Percentiles rank a stretch among this genome's conserved stretches.
Evolutionary conservation across 1,139 yeast species (phyloP).

Genomic region (Geotrichum reessii): DNA sequence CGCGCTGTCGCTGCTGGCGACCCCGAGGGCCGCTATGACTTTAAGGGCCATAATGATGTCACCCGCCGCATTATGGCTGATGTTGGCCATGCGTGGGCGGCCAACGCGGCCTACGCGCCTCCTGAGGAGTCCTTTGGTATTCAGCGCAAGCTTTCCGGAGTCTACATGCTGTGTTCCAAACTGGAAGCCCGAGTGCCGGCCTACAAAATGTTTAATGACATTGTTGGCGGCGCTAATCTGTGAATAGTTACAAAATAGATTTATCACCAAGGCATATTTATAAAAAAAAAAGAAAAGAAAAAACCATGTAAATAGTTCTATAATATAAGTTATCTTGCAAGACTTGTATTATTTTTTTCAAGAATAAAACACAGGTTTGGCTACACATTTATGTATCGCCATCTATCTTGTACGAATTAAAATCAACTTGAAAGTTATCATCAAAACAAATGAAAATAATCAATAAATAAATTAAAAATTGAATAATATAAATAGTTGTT

Average conservation of each 20-base stretch:
- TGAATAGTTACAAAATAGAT: no score
- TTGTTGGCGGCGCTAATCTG: constrained; percentile 46
- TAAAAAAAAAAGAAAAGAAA: neutral
- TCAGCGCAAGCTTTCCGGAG: constrained; percentile 93
- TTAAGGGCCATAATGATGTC: constrained; percentile 50
- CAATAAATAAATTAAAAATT: no score
- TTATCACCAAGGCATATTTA: no score
- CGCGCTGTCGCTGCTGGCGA: constrained; percentile 37
- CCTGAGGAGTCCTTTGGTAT: constrained; percentile 96
- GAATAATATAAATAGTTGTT: no score
- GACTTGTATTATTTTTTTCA: no score
- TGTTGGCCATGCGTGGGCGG: neutral
- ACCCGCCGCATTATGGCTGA: neutral
- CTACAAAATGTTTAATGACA: constrained; percentile 66
- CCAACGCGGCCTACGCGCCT: constrained; percentile 51
- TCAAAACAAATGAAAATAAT: no score
- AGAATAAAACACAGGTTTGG: no score
- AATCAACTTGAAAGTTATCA: no score
- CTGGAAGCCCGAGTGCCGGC: constrained; percentile 81
- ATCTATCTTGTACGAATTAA: no score
- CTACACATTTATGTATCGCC: no score
- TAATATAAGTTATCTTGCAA: no score
- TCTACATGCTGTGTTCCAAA: constrained; percentile 82
- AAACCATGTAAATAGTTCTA: neutral
- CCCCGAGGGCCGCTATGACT: constrained; percentile 49